Conservation (phyloP, 2,329 filamentous ascomycete genomes). For the Chrysoporthe austroafricana region DNA sequence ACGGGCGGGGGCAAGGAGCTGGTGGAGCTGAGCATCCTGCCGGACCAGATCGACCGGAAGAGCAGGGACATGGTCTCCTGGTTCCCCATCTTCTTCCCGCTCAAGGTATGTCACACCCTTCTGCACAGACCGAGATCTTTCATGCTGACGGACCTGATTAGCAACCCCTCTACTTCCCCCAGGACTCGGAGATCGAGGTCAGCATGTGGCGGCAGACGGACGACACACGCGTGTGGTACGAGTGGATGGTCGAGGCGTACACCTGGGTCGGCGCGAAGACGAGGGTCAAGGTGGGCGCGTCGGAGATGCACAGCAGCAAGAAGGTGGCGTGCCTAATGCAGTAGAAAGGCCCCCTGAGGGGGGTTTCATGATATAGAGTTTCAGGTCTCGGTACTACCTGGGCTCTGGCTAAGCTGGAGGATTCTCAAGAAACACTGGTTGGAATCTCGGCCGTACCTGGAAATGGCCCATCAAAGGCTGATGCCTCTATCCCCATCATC, state of each 20-base stretch:
- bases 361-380: neutral
- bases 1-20: slow-evolving; percentile 48
- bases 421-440: slow-evolving; percentile 18
- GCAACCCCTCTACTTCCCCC: slow-evolving; percentile 84
- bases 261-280: slow-evolving; percentile 62
- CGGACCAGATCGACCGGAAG: slow-evolving; percentile 88
- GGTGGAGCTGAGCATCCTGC: slow-evolving; percentile 90
- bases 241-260: slow-evolving; percentile 93
- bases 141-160: slow-evolving; percentile 40
- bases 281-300: slow-evolving; percentile 67
- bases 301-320: slow-evolving; percentile 70
- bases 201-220: slow-evolving; percentile 97
- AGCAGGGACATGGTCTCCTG: slow-evolving; percentile 98
- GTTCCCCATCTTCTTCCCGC: slow-evolving; percentile 98
- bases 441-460: slow-evolving; percentile 23
- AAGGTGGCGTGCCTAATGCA: slow-evolving; percentile 72
- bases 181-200: slow-evolving; percentile 81
- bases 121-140: neutral
- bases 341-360: slow-evolving; percentile 38
- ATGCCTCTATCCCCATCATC: neutral
- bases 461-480: slow-evolving; percentile 10
- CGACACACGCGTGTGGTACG: slow-evolving; percentile 96
- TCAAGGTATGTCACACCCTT: slow-evolving; percentile 68
- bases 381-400: slow-evolving; percentile 4
- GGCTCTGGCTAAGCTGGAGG: slow-evolving; percentile 21